Evolutionary conservation across 306 rosid species (phyloP), one percentile per base, ranked within the genome.

Genomic region (Alnus rubra): DNA sequence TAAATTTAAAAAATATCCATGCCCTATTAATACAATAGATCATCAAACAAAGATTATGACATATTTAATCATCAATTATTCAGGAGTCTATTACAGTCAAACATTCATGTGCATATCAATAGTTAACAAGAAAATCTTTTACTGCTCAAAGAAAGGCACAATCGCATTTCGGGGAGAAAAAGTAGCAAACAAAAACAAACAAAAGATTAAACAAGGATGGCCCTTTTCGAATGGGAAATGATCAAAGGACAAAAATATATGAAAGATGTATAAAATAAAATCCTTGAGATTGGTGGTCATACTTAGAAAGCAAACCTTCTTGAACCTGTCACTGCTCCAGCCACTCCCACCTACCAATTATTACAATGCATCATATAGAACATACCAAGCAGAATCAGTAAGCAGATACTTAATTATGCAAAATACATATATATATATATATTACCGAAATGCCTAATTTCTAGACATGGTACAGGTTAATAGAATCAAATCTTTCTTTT

Each of bases 281-380:
- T 33, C 5, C 47, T 33, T 14, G 70, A 35, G 70, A 64, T 35
- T 23, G 14, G 23, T 64, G 47, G 8, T 15, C 81, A 15, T 54
- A 88, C 90, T 75, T 62, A 86, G 70, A 88, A 68, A 76, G 72
- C 74, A 62, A 52, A 51, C 80, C 56, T 73, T 84, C 51, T 76
- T 82, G 69, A 73, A 58, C 76, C 58, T 76, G 18, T 79, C 76
- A 74, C 79, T 90, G 82, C 74, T 87, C 88, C 85, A 73, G 81
- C 71, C 67, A 80, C 45, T 83, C 65, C 76, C 73, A 80, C 87
- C 96, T 85, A 80, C 18, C 49, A 83, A 55, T 55, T 39, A 69
- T 45, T 58, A n/a, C 70, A 76, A 31, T 9, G 52, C 73, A 73
- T 78, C 62, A 76, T 23, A 67, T 11, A 31, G 49, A 78, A 45